Conservation (phyloP, 2,329 filamentous ascomycete species). For the Penicillium polonicum region DNA sequence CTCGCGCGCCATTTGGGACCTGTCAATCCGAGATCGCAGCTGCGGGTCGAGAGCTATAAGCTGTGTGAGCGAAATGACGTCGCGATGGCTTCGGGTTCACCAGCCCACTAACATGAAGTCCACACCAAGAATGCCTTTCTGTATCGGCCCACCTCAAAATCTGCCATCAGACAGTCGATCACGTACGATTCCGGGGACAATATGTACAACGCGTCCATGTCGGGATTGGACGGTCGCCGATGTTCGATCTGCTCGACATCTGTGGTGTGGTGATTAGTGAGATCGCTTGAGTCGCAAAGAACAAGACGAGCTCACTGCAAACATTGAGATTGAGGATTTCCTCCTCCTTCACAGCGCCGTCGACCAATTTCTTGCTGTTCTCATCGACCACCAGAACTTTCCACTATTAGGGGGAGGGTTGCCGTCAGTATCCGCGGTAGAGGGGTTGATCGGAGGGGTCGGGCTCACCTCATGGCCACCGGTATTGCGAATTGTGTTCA, state of each 20-base stretch:
- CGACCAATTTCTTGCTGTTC: constrained; percentile 76
- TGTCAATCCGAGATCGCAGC: constrained; percentile 72
- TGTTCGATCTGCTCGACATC: constrained; percentile 95
- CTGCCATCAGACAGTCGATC: constrained; percentile 89
- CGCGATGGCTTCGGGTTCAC: neutral
- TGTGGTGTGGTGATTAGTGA: constrained; percentile 17
- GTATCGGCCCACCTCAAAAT: constrained; percentile 84
- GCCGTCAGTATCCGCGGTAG: constrained; percentile 30
- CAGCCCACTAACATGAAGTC: constrained; percentile 61
- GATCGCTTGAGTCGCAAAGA: neutral
- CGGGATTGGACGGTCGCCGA: constrained; percentile 73
- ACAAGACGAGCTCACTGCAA: constrained; percentile 66
- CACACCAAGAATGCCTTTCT: constrained; percentile 77
- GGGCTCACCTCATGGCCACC: constrained; percentile 72
- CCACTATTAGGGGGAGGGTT: constrained; percentile 62
- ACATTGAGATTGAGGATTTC: constrained; percentile 96
- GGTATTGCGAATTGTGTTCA: constrained; percentile 72
- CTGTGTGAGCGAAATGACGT: constrained; percentile 22
- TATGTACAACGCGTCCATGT: constrained; percentile 94
- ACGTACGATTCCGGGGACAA: constrained; percentile 83
- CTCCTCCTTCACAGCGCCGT: constrained; percentile 91
- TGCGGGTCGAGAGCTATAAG: constrained; percentile 64
- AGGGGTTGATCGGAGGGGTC: constrained; percentile 25
- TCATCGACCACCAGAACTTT: constrained; percentile 93
- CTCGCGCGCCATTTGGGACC: constrained; percentile 65